Percentiles rank a stretch among this genome's conserved stretches.
phyloP scores from a whole-genome alignment of 2,329 filamentous ascomycete genomes.

The Xylaria sp. region DNA sequence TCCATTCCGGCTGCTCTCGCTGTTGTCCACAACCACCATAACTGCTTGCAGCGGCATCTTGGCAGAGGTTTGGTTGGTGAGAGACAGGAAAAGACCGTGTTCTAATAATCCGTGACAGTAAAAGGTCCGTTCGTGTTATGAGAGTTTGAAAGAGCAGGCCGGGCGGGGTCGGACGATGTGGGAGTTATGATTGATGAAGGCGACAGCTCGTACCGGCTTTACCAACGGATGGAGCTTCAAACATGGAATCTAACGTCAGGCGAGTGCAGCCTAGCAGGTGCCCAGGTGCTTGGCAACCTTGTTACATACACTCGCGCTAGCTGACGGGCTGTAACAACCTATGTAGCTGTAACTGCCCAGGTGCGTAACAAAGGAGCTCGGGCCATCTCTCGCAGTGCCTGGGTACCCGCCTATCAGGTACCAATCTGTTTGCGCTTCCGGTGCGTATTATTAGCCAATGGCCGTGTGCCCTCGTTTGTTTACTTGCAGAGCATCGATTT shows the following conservation, averaged over 20 bases:
- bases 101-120: no score
- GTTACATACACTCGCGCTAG: background rate
- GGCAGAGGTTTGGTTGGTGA: constrained; percentile 45
- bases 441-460: background rate
- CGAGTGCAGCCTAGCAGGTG: constrained; percentile 30
- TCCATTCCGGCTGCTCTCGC: constrained; percentile 96
- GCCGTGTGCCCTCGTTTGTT: constrained; percentile 17
- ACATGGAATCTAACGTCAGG: constrained; percentile 32
- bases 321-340: no score
- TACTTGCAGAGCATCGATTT: constrained; percentile 24
- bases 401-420: no score
- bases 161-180: constrained; percentile 2
- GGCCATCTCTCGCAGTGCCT: constrained; percentile 16
- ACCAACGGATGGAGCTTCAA: constrained; percentile 17
- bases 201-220: no score
- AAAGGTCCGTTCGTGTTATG: background rate
- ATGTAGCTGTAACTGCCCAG: background rate
- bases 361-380: constrained; percentile 15
- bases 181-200: constrained; percentile 3
- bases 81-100: no score
- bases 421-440: no score
- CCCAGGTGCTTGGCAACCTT: no score
- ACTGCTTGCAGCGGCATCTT: constrained; percentile 98
- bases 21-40: constrained; percentile 99
- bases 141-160: constrained; percentile 2